phyloP scores from a whole-genome alignment of 176 grass and related monocot genomes.

The Triticum dicoccoides region DNA sequence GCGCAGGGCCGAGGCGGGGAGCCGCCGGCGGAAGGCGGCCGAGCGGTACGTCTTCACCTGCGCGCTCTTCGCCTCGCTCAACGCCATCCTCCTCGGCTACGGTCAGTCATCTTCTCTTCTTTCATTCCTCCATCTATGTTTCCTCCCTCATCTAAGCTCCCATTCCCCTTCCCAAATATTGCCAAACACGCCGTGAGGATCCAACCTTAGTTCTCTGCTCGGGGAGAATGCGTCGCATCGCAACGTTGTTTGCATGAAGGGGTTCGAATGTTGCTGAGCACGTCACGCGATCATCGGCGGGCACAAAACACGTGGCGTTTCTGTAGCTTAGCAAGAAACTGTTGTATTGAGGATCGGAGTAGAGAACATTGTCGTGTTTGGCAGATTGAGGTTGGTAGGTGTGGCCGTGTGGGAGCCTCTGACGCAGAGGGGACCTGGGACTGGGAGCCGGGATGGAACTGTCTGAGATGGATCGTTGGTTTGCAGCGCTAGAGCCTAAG shows the following conservation, averaged over 20 bases:
- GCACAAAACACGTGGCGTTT: not conserved
- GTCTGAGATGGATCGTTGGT: not conserved
- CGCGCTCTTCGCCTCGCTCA: slow-evolving; percentile 78
- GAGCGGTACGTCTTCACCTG: slow-evolving; percentile 65
- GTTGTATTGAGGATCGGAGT: not conserved
- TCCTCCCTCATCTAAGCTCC: no score
- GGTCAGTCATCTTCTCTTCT: slow-evolving; percentile 33
- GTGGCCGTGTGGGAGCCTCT: slow-evolving; percentile 3
- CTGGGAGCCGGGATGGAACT: not conserved
- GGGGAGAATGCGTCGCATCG: not conserved
- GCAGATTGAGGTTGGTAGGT: not conserved
- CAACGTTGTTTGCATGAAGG: not conserved
- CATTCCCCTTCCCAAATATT: no score
- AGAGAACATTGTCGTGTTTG: not conserved
- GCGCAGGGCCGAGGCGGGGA: slow-evolving; percentile 41
- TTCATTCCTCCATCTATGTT: not conserved
- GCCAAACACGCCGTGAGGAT: no score
- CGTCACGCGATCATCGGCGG: not conserved
- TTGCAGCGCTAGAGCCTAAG: not conserved
- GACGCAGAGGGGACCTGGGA: not conserved
- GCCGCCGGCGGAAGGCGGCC: slow-evolving; percentile 27
- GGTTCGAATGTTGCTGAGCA: not conserved
- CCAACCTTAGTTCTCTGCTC: not conserved
- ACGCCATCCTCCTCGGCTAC: slow-evolving; percentile 80
- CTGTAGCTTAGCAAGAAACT: not conserved